Evolutionary conservation across 1,139 yeast species (phyloP), one percentile per base, ranked within the genome.

Genomic region (Hemisphaericaspora xylofermentans): DNA sequence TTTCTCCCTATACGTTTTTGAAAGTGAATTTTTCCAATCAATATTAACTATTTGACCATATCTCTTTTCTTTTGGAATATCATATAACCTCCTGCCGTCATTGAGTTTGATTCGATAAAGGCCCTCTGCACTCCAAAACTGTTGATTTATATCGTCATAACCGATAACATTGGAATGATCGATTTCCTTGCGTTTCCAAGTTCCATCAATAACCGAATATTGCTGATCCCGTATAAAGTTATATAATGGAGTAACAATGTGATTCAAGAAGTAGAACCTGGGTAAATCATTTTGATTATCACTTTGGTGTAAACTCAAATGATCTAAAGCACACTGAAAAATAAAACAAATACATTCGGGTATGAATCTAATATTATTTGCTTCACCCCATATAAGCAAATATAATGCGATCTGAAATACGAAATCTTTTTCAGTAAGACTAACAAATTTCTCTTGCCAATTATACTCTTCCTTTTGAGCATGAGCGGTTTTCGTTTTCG

Each of bases 71-170:
- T 62, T 56, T 0, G 75, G 68, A 6, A 74, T 48, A 38, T 71
- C 76, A 33, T 80, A 66, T 7, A 85, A 56, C 36, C 66, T 57
- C 16, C 61, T 57, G 1, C 74, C 75, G 35, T 76, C 70, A 3
- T 53, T 48, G 8, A 81, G 54, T 12, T 54, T 60, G 10, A 88
- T 64, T 35, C 73, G 65, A 38, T 70, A 65, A 10, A 88, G 60
- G 0, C 88, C 88, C 42, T 78, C 74, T 0, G 78, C 74, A 49
- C 81, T 81, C 96, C 96, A 88, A 56, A 88, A 88, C 17, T 84
- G 68, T 56, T 85, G 96, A 58, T 88, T 88, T 39, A 87, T 71
- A 57, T 88, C 96, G 59, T 88, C 96, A 55, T 88, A 88, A 0
- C 96, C 96, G 46, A 88, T 81, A 2, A 82, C 75, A 30, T 73